These are phyloP conservation scores for Lentinula guzmanii DNA, from an alignment of 768 basidiomycete species.

Conservation along the genomic window DNA sequence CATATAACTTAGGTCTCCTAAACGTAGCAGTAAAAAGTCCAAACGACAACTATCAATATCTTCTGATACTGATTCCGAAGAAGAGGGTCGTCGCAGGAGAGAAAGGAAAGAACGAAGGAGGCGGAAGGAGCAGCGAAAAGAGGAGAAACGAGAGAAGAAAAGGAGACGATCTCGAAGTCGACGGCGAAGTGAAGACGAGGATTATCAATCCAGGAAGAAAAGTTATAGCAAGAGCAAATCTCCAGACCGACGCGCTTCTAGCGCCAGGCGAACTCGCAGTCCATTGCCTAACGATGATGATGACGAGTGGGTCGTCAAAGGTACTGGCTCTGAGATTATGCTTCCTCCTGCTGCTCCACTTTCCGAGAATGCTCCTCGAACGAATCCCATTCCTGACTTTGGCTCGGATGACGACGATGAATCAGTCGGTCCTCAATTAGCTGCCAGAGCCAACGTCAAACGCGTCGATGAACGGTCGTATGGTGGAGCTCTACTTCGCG, in stretches of 20 bases:
- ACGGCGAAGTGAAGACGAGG: slow-evolving; percentile 28
- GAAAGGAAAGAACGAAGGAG: slow-evolving; percentile 60
- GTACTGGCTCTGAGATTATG: slow-evolving; percentile 18
- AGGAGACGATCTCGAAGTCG: slow-evolving; percentile 27
- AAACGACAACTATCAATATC: slow-evolving; percentile 55
- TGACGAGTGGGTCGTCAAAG: slow-evolving; percentile 68
- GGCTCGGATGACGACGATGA: slow-evolving; percentile 29
- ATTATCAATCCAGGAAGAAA: slow-evolving; percentile 21
- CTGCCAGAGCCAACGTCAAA: slow-evolving; percentile 31
- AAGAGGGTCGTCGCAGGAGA: slow-evolving; percentile 52
- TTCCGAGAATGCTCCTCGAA: slow-evolving; percentile 7
- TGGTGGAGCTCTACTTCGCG: slow-evolving; percentile 83
- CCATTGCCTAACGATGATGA: slow-evolving; percentile 31
- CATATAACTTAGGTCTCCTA: slow-evolving; percentile 42
- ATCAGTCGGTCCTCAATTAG: slow-evolving; percentile 75
- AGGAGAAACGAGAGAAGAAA: slow-evolving; percentile 31
- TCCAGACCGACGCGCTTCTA: slow-evolving; percentile 16
- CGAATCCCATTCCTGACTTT: neutral
- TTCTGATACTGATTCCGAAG: slow-evolving; percentile 39
- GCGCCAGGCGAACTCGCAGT: slow-evolving; percentile 25
- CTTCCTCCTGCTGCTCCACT: slow-evolving; percentile 13
- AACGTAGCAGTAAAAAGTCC: slow-evolving; percentile 48
- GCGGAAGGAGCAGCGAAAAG: slow-evolving; percentile 39
- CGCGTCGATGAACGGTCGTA: slow-evolving; percentile 81
- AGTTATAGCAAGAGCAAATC: slow-evolving; percentile 10